Conservation (phyloP, 106 monocot genomes). For the Amphibolis antarctica region DNA sequence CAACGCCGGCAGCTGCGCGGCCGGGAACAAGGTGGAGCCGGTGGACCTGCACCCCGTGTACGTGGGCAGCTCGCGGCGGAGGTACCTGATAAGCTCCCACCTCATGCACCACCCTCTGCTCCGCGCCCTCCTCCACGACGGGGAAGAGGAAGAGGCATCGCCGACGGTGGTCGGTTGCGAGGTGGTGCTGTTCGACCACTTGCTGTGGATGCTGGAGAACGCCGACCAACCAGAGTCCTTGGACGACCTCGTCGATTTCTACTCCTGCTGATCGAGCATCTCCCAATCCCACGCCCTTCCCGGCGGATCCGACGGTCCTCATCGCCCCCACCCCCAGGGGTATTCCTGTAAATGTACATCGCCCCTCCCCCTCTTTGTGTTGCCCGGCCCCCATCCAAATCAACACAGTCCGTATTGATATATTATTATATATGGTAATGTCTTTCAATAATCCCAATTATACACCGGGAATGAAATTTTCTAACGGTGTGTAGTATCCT, state of each 20-base stretch:
- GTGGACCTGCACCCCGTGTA: constrained; percentile 13
- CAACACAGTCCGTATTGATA: no score
- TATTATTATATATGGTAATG: no score
- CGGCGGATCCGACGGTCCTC: no score
- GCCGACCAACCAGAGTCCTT: constrained; percentile 17
- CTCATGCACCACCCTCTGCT: constrained; percentile 26
- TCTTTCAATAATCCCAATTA: no score
- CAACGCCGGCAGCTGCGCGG: not conserved
- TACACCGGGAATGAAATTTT: no score
- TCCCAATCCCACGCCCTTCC: no score
- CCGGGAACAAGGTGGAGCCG: not conserved
- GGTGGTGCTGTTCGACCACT: constrained; percentile 32
- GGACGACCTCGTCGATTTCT: constrained; percentile 22
- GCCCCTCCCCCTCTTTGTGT: no score
- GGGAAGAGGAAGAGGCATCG: not conserved
- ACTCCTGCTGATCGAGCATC: constrained; percentile 9
- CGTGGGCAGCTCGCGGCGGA: constrained; percentile 29
- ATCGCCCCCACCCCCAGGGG: no score
- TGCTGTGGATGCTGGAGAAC: constrained; percentile 34
- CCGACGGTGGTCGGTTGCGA: constrained; percentile 18
- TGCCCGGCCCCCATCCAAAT: no score
- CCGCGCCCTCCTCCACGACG: constrained; percentile 11
- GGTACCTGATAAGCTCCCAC: constrained; percentile 20
- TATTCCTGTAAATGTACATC: no score
- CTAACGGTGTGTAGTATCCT: no score